Percentiles rank a stretch among this genome's conserved stretches.
phyloP scores from a whole-genome alignment of 768 basidiomycete genomes.

The button mushroom (Agaricus bisporus) region DNA sequence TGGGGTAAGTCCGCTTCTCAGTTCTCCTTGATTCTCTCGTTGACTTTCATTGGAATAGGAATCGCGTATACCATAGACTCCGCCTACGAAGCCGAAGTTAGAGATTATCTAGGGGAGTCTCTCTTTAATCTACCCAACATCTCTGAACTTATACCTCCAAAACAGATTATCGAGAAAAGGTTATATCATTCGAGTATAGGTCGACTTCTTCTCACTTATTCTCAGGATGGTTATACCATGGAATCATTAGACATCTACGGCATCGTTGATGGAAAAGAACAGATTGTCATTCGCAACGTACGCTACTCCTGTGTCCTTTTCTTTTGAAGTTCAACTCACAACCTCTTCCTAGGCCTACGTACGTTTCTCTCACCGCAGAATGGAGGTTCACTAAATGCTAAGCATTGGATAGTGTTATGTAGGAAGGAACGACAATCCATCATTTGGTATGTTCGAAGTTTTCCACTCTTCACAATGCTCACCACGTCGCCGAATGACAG shows the following conservation, averaged over 20 bases:
- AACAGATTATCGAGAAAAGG: conserved; percentile 83
- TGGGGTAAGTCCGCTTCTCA: conserved; percentile 55
- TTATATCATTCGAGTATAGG: conserved; percentile 14
- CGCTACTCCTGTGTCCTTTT: conserved; percentile 11
- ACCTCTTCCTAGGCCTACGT: conserved; percentile 40
- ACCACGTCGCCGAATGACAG: conserved; percentile 28
- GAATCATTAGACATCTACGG: conserved; percentile 73
- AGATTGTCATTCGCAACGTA: conserved; percentile 51
- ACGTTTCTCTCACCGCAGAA: conserved; percentile 15
- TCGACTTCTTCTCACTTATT: not conserved
- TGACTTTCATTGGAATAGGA: conserved; percentile 33
- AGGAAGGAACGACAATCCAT: conserved; percentile 80
- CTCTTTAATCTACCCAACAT: not conserved
- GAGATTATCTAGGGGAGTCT: conserved; percentile 71
- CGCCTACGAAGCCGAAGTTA: conserved; percentile 64
- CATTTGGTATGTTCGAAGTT: conserved; percentile 56
- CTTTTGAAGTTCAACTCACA: conserved; percentile 1
- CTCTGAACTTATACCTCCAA: conserved; percentile 7
- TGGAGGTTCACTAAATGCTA: not conserved
- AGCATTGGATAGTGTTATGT: conserved; percentile 66
- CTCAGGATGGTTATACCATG: conserved; percentile 87
- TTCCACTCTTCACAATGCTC: not conserved
- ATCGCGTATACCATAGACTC: conserved; percentile 87
- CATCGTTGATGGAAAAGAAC: conserved; percentile 45
- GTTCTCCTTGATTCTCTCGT: not conserved